Base-by-base conservation (phyloP, 495 filamentous ascomycete species). In the Glarea lozoyensis region DNA sequence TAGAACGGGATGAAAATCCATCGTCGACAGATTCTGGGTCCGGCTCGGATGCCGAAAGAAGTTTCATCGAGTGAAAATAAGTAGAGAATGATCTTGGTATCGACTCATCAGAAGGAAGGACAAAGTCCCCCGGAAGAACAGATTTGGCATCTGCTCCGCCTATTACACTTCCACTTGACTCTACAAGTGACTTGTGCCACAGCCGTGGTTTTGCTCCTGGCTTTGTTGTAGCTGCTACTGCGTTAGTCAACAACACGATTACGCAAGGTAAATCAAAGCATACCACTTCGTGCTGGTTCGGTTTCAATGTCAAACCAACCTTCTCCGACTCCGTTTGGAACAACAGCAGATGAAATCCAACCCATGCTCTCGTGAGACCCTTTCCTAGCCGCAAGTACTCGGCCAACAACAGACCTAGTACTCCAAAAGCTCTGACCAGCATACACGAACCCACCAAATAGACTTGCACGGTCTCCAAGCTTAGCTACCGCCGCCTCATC, bases 401-500 rank as follows among this genome's bases (percentile, higher is more conserved):
- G 76, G 6, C 84, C 84, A 18, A 88, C 75, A 31, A 92, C 69
- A 53, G 82, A 87, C 32, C 71, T 63, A 23, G 82, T 88, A 59
- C 84, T 89, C 87, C 87, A 94, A 68, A 82, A 92, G 42, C 77
- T 88, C 48, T 74, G 76, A 13, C 68, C 73, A 7, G 53, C 57
- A 53, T 86, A 88, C 6, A 81, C 60, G 52, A 94, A 87, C 3
- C 86, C 87, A n/a, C 82, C 82, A 51, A 81, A 82, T 6, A 94
- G 62, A 57, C 82, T 88, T 2, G 78, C 80, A 32, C 72, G 68
- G 16, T 78, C 68, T 0, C 87, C 87, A 3, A 94, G 67, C 34
- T 52, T 71, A 12, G 67, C 58, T 31, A 90, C 63, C 21, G 80
- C 84, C 12, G 75, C 63, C 4, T 67, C 57, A 50, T 88, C 82